Evolutionary conservation across 164 flowering plant genomes (phyloP), one percentile per base, ranked within the genome.

Genomic region (Vitis rupestris): DNA sequence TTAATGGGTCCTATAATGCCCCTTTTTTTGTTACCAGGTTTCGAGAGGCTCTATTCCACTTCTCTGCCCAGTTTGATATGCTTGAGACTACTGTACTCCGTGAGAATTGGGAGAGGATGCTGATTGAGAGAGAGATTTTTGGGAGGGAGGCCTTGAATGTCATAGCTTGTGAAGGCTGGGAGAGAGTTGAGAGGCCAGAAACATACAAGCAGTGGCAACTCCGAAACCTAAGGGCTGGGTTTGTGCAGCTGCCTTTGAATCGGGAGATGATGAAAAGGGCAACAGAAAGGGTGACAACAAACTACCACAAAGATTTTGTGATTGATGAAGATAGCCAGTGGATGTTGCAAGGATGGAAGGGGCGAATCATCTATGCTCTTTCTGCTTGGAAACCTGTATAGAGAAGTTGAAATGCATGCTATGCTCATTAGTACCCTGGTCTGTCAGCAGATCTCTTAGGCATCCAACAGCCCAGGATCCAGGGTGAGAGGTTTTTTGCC

Each of bases 341-440:
- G 97, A 66, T 92, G 80, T 67, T 92, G 69, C 92, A 81, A 64
- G 97, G 97, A 65, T 92, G 97, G 97, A 92, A 90, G 72, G 97
- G 95, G 9, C 76, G 95, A 69, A 86, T 83, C 16, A 74, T 83
- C 13, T 81, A 78, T 63, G 93, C 95, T 29, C 73, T 88, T 52
- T 84, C 93, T 48, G 69, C 73, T 65, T 92, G 97, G 97, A 81
- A 71, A 72, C 86, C 95, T 54, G 77, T 73, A 3, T 74, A 76
- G 61, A 17, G 9, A 61, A 55, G 59, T 65, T 58, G 52, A 29
- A 67, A 67, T 14, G 27, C 44, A 11, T 1, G 14, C 15, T 14
- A 30, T 23, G 55, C 17, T 37, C 30, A 5, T 37, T 16, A 23
- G 11, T 11, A 27, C 47, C 27, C 19, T 16, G 17, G 70, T 29